Percentiles rank a stretch among this genome's conserved stretches.
phyloP scores from a whole-genome alignment of 805 yeast genomes.

The Candida glaebosa region DNA sequence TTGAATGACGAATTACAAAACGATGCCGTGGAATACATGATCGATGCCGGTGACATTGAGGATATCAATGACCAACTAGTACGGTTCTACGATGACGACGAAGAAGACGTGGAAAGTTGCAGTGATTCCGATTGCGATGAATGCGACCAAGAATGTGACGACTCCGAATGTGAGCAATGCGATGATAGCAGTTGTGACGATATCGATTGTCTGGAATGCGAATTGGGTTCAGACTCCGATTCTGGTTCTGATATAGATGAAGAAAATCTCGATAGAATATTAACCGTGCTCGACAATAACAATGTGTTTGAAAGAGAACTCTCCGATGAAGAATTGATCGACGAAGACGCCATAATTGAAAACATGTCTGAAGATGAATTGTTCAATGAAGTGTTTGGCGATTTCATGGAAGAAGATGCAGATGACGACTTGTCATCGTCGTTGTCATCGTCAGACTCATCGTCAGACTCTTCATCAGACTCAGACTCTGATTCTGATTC shows the following conservation, averaged over 20 bases:
- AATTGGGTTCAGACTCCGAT: conserved; percentile 3
- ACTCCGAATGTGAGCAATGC: conserved; percentile 14
- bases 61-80: conserved; percentile 30
- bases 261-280: conserved; percentile 1
- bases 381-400: conserved; percentile 5
- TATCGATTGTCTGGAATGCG: conserved; percentile 9
- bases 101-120: conserved; percentile 18
- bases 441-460: neutral
- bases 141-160: conserved; percentile 11
- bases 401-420: conserved; percentile 5
- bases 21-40: conserved; percentile 22
- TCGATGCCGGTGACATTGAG: conserved; percentile 20
- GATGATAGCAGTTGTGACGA: conserved; percentile 5
- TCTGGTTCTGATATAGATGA: neutral
- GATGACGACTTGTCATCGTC: too few relatives aligned
- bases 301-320: conserved; percentile 5
- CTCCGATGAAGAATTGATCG: conserved; percentile 2
- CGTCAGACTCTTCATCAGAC: conserved; percentile 10
- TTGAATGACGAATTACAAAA: conserved; percentile 36
- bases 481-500: conserved; percentile 15
- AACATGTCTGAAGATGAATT: conserved; percentile 8
- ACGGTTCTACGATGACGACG: conserved; percentile 24
- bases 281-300: neutral
- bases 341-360: conserved; percentile 10
- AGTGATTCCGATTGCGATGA: conserved; percentile 10